Conservation (phyloP, 345 rosid species). For the Eucalyptus marginata region DNA sequence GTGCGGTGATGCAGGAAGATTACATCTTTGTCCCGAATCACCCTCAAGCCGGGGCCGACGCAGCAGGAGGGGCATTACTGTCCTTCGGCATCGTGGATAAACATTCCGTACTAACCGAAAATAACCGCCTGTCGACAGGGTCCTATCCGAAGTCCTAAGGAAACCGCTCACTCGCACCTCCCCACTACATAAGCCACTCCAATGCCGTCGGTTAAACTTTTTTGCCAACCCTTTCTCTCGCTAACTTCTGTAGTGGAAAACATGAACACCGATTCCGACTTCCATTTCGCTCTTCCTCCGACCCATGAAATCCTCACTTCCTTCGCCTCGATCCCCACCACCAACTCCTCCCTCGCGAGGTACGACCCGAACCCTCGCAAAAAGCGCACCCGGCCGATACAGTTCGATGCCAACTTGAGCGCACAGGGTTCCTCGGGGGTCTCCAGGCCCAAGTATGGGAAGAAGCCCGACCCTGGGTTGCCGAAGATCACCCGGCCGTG, state of each 20-base stretch:
- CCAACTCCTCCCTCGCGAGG: neutral
- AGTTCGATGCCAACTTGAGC: neutral
- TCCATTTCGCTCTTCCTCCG: neutral
- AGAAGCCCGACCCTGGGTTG: constrained; percentile 61
- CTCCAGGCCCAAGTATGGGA: constrained; percentile 10
- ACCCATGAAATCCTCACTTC: neutral
- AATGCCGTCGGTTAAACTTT: neutral
- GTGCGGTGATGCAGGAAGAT: neutral
- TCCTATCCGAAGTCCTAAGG: neutral
- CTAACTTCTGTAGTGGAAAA: neutral
- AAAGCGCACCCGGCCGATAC: neutral
- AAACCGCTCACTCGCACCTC: constrained; percentile 8
- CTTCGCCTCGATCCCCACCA: neutral
- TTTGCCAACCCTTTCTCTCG: neutral
- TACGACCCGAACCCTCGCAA: neutral
- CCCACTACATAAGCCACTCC: constrained; percentile 19
- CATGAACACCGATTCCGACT: neutral
- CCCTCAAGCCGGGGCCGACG: neutral
- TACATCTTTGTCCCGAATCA: neutral
- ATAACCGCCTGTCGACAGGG: constrained; percentile 11
- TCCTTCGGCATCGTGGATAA: neutral
- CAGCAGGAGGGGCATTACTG: neutral
- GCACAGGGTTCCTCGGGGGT: neutral
- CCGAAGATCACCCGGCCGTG: constrained; percentile 81
- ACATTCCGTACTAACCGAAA: constrained; percentile 6